Evolutionary conservation across 228 moss, liverwort and hornwort species (phyloP), one percentile per base, ranked within the genome.

Genomic region (Sphagnum fallax): DNA sequence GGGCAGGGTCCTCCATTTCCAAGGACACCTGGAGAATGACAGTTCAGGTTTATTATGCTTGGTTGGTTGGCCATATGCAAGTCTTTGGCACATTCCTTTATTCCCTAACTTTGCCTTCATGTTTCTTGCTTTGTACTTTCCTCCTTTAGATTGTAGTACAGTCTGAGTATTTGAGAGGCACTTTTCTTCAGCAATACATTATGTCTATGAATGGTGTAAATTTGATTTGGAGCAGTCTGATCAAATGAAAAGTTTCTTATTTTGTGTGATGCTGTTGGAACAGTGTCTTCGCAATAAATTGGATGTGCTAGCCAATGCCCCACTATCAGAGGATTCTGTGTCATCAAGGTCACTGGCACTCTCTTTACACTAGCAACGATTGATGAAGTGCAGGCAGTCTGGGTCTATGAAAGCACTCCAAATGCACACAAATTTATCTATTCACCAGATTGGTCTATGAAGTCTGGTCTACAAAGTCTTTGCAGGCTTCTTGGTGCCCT

Each of bases 1-100:
- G 70, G 65, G 83, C 92, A 61, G 95, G 88, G 71, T 70, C 76
- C 70, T 63, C 75, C 51, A 77, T 91, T 52, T 82, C 87, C 63
- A 92, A 89, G 61, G 90, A 90, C 51, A 86, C 83, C 66, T 90
- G 92, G 95, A 79, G 61, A 63, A 70, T 65, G 60, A 71, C 80
- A 60, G 68, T 90, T 32, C 90, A 90, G 92, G 95, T 95, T 73
- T 71, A 85, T 71, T 48, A 18, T 52, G 0, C 66, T 66, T 61
- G 16, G 60, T 32, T 32, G 32, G 32, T 32, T 32, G 32, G 32
- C 32, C 3, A 32, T 32, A 32, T 32, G 32, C 32, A 32, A 32
- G 32, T 32, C 32, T 32, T 32, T 2, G 32, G 32, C 32, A 32
- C 32, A 32, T 32, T 32, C 32, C 32, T 32, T 32, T 32, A 32